These are phyloP conservation scores for Trichomonascaceae sp. DNA, from an alignment of 1,139 yeast species.

Conservation along the genomic window DNA sequence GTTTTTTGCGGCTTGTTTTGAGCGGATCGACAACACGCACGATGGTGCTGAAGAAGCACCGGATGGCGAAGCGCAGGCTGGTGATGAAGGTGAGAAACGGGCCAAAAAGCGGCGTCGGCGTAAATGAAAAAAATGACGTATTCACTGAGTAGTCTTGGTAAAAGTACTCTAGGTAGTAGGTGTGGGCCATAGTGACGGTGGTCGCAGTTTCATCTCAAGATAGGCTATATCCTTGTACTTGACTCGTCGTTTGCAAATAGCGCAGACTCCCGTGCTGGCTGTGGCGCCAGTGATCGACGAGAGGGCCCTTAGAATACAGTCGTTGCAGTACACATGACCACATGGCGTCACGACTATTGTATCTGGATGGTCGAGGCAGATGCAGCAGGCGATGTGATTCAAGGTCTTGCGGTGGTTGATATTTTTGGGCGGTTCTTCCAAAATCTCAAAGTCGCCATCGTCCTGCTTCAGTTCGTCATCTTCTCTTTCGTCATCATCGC, in stretches of 20 bases:
- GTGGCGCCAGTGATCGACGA: conserved; percentile 18
- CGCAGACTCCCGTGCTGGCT: conserved; percentile 20
- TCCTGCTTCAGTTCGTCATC: neutral
- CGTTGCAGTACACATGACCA: conserved; percentile 27
- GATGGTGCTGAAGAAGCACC: neutral
- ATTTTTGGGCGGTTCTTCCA: conserved; percentile 9
- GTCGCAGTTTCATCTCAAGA: conserved; percentile 14
- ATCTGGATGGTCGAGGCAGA: conserved; percentile 25
- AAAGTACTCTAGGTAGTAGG: neutral
- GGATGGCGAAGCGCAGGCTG: conserved; percentile 2
- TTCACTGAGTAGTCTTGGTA: neutral
- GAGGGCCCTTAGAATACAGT: conserved; percentile 25
- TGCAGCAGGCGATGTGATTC: conserved; percentile 18
- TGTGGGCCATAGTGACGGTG: neutral
- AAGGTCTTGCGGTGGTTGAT: conserved; percentile 10
- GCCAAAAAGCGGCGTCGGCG: neutral
- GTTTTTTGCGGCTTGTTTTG: conserved; percentile 81
- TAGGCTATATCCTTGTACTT: conserved; percentile 17
- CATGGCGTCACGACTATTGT: conserved; percentile 24
- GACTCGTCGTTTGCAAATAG: conserved; percentile 23
- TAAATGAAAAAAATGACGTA: neutral
- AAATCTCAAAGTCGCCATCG: conserved; percentile 3
- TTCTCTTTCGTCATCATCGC: neutral
- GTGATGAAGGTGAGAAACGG: conserved; percentile 1
- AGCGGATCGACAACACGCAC: conserved; percentile 18